These are phyloP conservation scores for Eucalyptus regnans DNA, from an alignment of 345 rosid species.

Conservation along the genomic window DNA sequence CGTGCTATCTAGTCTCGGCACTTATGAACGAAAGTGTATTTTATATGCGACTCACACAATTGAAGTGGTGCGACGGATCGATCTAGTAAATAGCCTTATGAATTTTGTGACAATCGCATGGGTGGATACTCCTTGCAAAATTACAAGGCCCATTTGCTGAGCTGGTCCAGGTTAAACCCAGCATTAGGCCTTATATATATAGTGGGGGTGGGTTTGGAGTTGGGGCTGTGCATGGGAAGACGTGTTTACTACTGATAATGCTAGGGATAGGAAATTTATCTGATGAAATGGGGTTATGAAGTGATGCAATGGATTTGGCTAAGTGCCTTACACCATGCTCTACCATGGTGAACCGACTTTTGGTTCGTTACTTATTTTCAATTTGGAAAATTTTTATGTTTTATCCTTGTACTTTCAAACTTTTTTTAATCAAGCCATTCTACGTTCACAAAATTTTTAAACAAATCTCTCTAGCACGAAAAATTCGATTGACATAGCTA, in stretches of 20 bases:
- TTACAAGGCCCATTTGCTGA: neutral
- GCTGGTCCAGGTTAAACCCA: neutral
- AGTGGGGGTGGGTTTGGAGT: accelerated
- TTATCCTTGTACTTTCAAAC: neutral
- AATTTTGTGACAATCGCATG: neutral
- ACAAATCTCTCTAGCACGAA: neutral
- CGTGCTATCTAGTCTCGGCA: neutral
- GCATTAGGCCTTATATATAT: neutral
- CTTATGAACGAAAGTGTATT: neutral
- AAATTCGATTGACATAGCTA: neutral
- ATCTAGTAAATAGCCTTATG: neutral
- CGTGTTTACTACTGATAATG: neutral
- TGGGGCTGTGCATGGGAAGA: neutral
- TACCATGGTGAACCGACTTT: neutral
- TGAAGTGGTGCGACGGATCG: neutral
- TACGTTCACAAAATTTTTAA: neutral
- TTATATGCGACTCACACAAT: neutral
- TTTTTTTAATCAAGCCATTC: neutral
- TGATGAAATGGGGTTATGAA: neutral
- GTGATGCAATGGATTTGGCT: neutral
- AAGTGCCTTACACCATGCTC: neutral
- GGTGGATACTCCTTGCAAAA: neutral
- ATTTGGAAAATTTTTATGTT: neutral
- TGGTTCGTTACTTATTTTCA: neutral
- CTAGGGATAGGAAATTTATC: neutral